Evolutionary conservation across 2,329 filamentous ascomycete genomes (phyloP).

Genomic region (Trichoderma sp.): DNA sequence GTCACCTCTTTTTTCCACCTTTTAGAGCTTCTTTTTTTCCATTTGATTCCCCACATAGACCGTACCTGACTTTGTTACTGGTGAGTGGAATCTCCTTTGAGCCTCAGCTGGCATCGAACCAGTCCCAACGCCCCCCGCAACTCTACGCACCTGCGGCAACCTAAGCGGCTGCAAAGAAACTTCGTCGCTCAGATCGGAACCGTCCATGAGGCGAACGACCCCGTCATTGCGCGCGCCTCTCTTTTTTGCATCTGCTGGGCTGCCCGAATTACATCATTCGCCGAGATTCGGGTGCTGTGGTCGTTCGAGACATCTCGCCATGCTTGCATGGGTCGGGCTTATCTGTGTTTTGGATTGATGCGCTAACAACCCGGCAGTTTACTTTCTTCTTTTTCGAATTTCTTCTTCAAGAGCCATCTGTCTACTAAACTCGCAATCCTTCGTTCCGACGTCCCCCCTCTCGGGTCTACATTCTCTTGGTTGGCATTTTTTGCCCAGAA

Average conservation of each 20-base stretch:
- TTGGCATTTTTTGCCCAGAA: background rate
- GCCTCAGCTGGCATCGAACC: background rate
- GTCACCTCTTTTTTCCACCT: background rate
- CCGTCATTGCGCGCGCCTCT: background rate
- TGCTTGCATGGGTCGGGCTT: background rate
- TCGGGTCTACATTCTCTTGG: background rate
- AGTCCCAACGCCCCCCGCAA: conserved; percentile 1
- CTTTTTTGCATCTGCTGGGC: background rate
- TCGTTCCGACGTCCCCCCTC: background rate
- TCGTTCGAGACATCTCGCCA: conserved; percentile 4
- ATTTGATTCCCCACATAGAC: conserved; percentile 21
- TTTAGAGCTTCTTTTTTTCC: conserved; percentile 14
- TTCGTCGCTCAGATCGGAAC: background rate
- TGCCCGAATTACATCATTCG: conserved; percentile 9
- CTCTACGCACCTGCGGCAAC: background rate
- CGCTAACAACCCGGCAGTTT: conserved; percentile 9
- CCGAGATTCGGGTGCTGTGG: background rate
- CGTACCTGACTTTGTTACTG: conserved; percentile 20
- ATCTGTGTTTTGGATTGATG: background rate
- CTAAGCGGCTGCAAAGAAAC: background rate
- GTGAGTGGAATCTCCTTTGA: conserved; percentile 17
- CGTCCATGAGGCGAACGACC: background rate
- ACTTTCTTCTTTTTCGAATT: background rate
- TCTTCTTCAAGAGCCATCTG: background rate
- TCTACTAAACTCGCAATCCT: background rate